A percentile compares a stretch with the other conserved stretches of the same genome.
Conservation (phyloP, 208 protist genomes). For the Trypanosoma congolense region DNA sequence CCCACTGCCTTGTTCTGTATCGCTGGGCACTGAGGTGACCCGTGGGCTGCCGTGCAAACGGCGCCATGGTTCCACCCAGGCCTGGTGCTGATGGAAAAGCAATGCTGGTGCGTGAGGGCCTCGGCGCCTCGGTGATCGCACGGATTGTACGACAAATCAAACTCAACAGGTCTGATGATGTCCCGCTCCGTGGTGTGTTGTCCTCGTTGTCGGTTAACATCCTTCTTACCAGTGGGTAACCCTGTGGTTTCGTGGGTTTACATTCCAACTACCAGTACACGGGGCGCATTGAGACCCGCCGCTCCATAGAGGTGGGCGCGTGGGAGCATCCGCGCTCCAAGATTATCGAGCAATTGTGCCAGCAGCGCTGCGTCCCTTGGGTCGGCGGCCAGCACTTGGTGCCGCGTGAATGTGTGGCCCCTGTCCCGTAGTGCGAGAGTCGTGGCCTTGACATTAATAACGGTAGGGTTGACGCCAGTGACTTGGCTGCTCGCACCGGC, state of each 20-base stretch:
- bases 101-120: background rate
- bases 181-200: background rate
- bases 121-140: background rate
- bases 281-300: slow-evolving; percentile 7
- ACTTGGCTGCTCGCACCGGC: no score
- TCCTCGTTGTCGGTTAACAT: no score
- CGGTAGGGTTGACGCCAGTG: no score
- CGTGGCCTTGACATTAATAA: no score
- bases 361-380: slow-evolving; percentile 6
- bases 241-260: no score
- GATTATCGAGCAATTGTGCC: no score
- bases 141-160: slow-evolving; percentile 1
- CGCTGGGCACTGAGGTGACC: no score
- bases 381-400: background rate
- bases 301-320: background rate
- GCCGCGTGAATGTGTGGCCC: background rate
- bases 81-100: background rate
- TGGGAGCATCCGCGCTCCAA: slow-evolving; percentile 6
- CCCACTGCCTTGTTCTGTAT: no score
- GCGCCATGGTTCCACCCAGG: no score
- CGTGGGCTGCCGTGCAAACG: no score
- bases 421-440: slow-evolving; percentile 4
- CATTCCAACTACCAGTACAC: background rate
- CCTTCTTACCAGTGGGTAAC: no score
- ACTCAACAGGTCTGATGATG: slow-evolving; percentile 6